Evolutionary conservation across 306 rosid genomes (phyloP).

Genomic region (Casuarina equisetifolia): DNA sequence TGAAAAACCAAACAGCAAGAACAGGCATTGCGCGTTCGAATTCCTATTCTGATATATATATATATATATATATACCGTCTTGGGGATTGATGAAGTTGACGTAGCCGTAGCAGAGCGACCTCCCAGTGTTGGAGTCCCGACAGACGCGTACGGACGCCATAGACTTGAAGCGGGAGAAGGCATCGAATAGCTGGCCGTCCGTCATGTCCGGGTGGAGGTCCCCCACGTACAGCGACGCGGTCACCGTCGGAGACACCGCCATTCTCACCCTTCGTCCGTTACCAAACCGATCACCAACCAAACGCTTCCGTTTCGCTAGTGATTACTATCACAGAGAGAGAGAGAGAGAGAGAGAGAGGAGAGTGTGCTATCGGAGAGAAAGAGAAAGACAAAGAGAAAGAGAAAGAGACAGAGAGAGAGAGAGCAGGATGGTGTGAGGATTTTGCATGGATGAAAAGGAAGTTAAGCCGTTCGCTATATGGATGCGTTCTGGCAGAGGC

Average conservation of each 20-base stretch:
- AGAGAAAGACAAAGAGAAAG: conserved; percentile 16
- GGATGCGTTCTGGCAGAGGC: neutral
- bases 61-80: conserved; percentile 59
- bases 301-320: neutral
- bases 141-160: conserved; percentile 64
- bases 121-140: conserved; percentile 54
- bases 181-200: conserved; percentile 50
- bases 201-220: conserved; percentile 66
- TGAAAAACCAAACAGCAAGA: neutral
- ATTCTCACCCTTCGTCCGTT: conserved; percentile 23
- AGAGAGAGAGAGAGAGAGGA: conserved; percentile 24
- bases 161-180: conserved; percentile 53
- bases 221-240: conserved; percentile 78
- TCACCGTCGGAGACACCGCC: conserved; percentile 56
- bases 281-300: neutral
- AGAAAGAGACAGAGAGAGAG: conserved; percentile 3
- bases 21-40: neutral
- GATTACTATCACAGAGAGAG: neutral
- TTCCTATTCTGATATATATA: neutral
- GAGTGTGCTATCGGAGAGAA: conserved; percentile 8
- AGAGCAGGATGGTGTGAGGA: conserved; percentile 34
- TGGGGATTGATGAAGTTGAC: conserved; percentile 62
- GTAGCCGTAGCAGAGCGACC: conserved; percentile 83
- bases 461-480: conserved; percentile 47
- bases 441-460: conserved; percentile 53